Evolutionary conservation across 2,329 filamentous ascomycete genomes (phyloP).

Genomic region (Alternaria ventricosa): DNA sequence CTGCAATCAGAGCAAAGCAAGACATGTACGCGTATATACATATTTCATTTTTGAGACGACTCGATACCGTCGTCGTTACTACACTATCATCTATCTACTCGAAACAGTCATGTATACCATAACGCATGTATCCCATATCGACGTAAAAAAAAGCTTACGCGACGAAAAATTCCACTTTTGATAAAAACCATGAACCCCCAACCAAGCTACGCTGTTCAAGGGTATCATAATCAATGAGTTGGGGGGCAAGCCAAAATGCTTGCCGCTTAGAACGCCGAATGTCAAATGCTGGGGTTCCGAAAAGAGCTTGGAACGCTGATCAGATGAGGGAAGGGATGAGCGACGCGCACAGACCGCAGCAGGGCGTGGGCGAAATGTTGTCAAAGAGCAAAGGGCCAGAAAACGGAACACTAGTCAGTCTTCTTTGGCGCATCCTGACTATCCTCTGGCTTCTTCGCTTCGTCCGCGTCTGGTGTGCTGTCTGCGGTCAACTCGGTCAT

Average conservation of each 20-base stretch:
- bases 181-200: constrained; percentile 6
- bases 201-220: constrained; percentile 13
- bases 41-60: neutral
- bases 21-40: neutral
- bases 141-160: neutral
- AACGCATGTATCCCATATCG: constrained; percentile 3
- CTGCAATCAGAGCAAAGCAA: neutral
- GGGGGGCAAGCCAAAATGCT: neutral
- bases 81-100: neutral
- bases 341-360: neutral
- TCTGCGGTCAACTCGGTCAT: constrained; percentile 23
- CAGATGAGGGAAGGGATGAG: neutral
- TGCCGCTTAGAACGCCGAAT: neutral
- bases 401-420: constrained; percentile 8
- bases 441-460: constrained; percentile 11
- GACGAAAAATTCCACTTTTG: constrained; percentile 8
- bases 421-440: neutral
- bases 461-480: constrained; percentile 14
- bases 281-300: neutral
- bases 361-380: neutral
- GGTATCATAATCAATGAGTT: constrained; percentile 2
- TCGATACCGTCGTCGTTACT: neutral
- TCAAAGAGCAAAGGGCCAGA: neutral
- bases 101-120: constrained; percentile 1
- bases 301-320: neutral